Percentiles rank a stretch among this genome's conserved stretches.
phyloP scores from a whole-genome alignment of 495 filamentous ascomycete genomes.

The Xylaria sp. region DNA sequence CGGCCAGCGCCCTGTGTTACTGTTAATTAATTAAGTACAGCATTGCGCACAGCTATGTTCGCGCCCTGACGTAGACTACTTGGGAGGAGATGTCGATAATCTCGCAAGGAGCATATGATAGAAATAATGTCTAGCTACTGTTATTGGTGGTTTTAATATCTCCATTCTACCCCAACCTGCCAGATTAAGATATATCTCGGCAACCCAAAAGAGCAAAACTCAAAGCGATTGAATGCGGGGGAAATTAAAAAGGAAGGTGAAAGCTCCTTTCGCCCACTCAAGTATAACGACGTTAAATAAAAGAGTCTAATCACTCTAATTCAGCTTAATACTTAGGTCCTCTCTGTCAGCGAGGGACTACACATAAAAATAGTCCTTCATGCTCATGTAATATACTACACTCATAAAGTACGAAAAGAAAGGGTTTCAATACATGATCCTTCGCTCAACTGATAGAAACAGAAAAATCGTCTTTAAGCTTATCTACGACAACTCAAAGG shows the following conservation, averaged over 20 bases:
- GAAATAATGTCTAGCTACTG: neutral
- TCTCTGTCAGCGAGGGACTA: neutral
- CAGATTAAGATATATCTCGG: neutral
- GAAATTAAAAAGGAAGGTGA: neutral
- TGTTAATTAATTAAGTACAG: neutral
- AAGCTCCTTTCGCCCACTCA: neutral
- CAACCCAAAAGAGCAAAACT: neutral
- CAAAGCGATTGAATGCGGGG: neutral
- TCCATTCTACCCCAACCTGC: neutral
- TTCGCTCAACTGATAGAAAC: neutral
- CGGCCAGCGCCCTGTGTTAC: neutral
- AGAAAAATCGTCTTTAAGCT: neutral
- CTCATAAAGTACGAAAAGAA: neutral
- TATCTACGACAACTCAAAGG: neutral
- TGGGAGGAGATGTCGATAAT: neutral
- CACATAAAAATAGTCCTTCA: neutral
- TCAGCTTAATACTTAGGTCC: neutral
- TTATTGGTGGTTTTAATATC: slow-evolving; percentile 21
- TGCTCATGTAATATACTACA: neutral
- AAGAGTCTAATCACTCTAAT: neutral
- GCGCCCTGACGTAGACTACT: neutral
- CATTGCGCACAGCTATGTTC: neutral
- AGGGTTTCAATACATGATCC: too few relatives aligned
- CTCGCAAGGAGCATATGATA: neutral
- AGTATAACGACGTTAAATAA: neutral